These are phyloP conservation scores for Cercospora citrullina DNA, from an alignment of 2,329 filamentous ascomycete genomes.

Conservation along the genomic window DNA sequence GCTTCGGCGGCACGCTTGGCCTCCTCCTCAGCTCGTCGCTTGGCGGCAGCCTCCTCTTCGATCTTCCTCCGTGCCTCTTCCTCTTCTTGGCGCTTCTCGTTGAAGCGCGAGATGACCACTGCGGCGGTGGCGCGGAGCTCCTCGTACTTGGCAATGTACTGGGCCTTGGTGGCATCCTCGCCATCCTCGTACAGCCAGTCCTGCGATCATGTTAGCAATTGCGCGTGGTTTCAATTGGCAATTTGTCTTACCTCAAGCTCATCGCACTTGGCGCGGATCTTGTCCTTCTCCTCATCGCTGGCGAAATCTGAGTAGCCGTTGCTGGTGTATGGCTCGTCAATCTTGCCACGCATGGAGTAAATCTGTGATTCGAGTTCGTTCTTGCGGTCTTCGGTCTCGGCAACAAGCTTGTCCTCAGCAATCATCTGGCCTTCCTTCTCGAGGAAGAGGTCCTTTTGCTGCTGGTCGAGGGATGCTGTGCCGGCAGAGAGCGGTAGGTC, in stretches of 20 bases:
- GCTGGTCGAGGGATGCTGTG: conserved; percentile 74
- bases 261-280: conserved; percentile 80
- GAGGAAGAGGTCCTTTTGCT: conserved; percentile 63
- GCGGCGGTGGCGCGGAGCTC: conserved; percentile 90
- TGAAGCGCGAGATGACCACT: conserved; percentile 89
- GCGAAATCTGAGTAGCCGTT: conserved; percentile 68
- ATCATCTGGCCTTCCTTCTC: conserved; percentile 91
- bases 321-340: conserved; percentile 75
- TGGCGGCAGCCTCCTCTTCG: conserved; percentile 65
- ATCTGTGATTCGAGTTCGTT: conserved; percentile 98
- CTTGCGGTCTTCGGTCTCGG: conserved; percentile 99
- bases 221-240: neutral
- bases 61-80: conserved; percentile 68
- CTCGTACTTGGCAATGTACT: conserved; percentile 93
- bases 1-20: conserved; percentile 78
- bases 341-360: conserved; percentile 94
- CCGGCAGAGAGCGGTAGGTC: conserved; percentile 84
- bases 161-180: conserved; percentile 88
- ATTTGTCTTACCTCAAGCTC: conserved; percentile 71
- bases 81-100: conserved; percentile 89
- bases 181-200: conserved; percentile 99
- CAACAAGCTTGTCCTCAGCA: conserved; percentile 97
- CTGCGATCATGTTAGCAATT: conserved; percentile 49
- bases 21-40: conserved; percentile 65
- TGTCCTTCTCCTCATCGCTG: conserved; percentile 87